These are phyloP conservation scores for Phytopythium helicoides DNA, from an alignment of 352 stramenopile species.

Conservation along the genomic window DNA sequence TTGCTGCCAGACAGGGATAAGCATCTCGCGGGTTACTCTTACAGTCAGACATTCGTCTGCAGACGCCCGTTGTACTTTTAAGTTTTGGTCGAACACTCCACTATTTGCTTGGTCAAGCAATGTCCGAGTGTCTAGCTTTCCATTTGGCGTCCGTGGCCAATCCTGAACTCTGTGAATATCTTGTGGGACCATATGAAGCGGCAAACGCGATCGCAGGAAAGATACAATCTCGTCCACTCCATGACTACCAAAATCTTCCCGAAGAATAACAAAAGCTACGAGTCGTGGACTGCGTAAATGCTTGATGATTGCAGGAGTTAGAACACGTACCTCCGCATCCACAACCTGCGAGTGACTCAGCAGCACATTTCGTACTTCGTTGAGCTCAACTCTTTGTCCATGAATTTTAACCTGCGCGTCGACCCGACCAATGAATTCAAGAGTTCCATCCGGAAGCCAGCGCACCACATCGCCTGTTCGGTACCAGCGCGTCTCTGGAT, in stretches of 20 bases:
- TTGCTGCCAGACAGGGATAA: slow-evolving; percentile 52
- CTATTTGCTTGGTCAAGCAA: slow-evolving; percentile 12
- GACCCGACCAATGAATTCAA: slow-evolving; percentile 66
- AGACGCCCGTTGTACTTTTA: no score
- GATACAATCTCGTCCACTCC: slow-evolving; percentile 15
- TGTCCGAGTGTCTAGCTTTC: slow-evolving; percentile 60
- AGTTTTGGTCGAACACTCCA: no score
- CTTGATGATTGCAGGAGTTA: neutral
- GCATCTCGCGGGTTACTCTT: slow-evolving; percentile 30
- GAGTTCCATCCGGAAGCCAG: slow-evolving; percentile 38
- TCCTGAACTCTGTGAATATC: slow-evolving; percentile 34
- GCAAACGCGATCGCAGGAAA: slow-evolving; percentile 31
- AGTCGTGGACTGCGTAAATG: slow-evolving; percentile 18
- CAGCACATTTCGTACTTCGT: slow-evolving; percentile 70
- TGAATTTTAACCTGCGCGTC: slow-evolving; percentile 82
- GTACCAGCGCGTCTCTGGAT: slow-evolving; percentile 31
- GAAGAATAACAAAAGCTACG: slow-evolving; percentile 50
- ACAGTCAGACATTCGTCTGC: slow-evolving; percentile 9
- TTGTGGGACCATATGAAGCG: slow-evolving; percentile 67
- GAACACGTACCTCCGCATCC: slow-evolving; percentile 44
- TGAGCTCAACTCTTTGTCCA: slow-evolving; percentile 79
- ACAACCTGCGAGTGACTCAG: slow-evolving; percentile 30
- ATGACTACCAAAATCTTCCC: slow-evolving; percentile 2
- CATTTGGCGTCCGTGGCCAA: slow-evolving; percentile 68
- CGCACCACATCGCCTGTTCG: slow-evolving; percentile 73